phyloP scores from a whole-genome alignment of 2,329 filamentous ascomycete genomes.

The Pseudogymnoascus sp. region DNA sequence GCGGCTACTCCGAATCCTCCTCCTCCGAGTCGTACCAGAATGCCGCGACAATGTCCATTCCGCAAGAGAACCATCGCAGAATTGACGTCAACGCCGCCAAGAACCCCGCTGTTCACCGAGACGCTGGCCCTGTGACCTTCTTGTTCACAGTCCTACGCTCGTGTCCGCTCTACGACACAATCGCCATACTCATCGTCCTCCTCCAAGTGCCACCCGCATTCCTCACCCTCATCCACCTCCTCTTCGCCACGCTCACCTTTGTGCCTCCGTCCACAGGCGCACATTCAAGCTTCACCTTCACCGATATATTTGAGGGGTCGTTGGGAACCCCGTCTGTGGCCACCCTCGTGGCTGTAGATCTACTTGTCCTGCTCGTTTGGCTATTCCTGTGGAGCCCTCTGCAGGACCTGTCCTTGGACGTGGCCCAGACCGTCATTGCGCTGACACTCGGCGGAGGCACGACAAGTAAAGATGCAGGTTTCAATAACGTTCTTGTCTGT shows the following conservation, averaged over 20 bases:
- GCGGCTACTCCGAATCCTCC: conserved; percentile 47
- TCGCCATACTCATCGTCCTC: conserved; percentile 92
- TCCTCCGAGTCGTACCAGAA: conserved; percentile 41
- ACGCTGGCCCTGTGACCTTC: conserved; percentile 65
- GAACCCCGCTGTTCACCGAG: conserved; percentile 59
- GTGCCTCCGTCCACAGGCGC: conserved; percentile 76
- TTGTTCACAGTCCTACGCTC: conserved; percentile 81
- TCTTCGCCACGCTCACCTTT: conserved; percentile 89
- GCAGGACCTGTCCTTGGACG: conserved; percentile 79
- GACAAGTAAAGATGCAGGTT: conserved; percentile 57
- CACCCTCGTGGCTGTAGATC: conserved; percentile 76
- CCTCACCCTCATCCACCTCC: conserved; percentile 79
- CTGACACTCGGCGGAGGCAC: conserved; percentile 80
- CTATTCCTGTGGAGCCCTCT: conserved; percentile 79
- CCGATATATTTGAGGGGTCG: conserved; percentile 84
- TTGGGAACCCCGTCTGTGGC: conserved; percentile 78
- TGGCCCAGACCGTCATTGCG: conserved; percentile 88
- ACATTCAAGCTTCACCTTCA: conserved; percentile 62
- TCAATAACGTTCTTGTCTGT: conserved; percentile 64
- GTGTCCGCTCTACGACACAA: conserved; percentile 86
- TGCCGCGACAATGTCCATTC: conserved; percentile 31
- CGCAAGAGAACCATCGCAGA: conserved; percentile 48
- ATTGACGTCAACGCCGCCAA: conserved; percentile 65
- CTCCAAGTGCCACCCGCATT: conserved; percentile 86
- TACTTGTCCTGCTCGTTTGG: conserved; percentile 77